These are phyloP conservation scores for Pseudogymnoascus sp. DNA, from an alignment of 2,329 filamentous ascomycete species.

Conservation along the genomic window DNA sequence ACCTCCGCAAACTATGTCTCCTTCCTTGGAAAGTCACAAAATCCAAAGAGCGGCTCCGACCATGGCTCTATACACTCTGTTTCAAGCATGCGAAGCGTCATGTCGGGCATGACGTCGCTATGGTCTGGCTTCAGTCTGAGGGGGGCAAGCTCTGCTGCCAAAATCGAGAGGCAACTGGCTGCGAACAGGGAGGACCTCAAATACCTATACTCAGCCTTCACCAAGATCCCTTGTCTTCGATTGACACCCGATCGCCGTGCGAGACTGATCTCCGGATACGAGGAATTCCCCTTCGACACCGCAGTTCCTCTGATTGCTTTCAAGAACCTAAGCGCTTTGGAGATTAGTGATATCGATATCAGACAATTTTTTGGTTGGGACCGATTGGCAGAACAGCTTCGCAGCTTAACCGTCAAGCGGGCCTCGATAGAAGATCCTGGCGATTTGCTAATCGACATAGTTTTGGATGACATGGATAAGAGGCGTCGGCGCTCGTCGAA, in stretches of 20 bases:
- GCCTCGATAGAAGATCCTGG: constrained; percentile 82
- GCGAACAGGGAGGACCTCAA: constrained; percentile 81
- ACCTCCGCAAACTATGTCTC: constrained; percentile 90
- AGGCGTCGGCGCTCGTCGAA: constrained; percentile 82
- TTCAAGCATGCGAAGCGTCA: constrained; percentile 91
- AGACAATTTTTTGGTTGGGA: constrained; percentile 98
- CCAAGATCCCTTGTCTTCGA: constrained; percentile 88
- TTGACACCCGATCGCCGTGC: constrained; percentile 90
- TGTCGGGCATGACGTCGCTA: constrained; percentile 90
- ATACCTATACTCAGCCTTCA: constrained; percentile 96
- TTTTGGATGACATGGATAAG: constrained; percentile 93
- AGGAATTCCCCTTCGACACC: constrained; percentile 96
- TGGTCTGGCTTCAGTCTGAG: constrained; percentile 85
- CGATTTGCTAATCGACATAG: constrained; percentile 85
- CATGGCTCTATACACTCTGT: constrained; percentile 90
- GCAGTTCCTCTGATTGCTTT: constrained; percentile 94
- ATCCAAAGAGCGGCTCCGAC: constrained; percentile 73
- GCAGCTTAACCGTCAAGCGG: constrained; percentile 80
- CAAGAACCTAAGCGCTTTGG: constrained; percentile 90
- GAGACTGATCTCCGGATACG: constrained; percentile 81
- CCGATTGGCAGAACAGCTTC: constrained; percentile 80
- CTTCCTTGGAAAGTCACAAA: constrained; percentile 77
- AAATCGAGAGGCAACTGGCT: constrained; percentile 83
- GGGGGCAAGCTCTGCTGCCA: constrained; percentile 69
- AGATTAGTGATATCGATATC: constrained; percentile 93